Evolutionary conservation across 2,329 filamentous ascomycete species (phyloP).

Genomic region (Fusarium sp.): DNA sequence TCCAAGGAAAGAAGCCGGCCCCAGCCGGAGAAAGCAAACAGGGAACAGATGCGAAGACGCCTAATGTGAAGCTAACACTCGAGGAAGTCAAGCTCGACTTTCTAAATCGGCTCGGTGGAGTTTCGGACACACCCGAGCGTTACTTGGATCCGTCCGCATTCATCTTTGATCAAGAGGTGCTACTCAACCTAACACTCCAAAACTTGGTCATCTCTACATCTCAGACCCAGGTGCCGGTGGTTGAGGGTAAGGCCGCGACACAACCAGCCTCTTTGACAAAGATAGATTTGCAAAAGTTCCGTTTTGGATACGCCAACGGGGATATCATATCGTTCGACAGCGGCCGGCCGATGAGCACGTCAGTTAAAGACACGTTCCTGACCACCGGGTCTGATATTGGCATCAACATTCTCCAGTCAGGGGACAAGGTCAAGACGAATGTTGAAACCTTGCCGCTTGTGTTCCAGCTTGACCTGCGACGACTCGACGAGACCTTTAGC

Average conservation of each 20-base stretch:
- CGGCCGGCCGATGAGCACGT: constrained; percentile 68
- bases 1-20: constrained; percentile 48
- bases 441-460: constrained; percentile 82
- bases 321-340: constrained; percentile 74
- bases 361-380: constrained; percentile 69
- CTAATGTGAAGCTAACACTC: constrained; percentile 59
- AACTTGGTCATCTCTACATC: constrained; percentile 54
- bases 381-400: constrained; percentile 69
- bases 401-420: constrained; percentile 62
- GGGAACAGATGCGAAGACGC: constrained; percentile 28
- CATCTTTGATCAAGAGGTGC: constrained; percentile 61
- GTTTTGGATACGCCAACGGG: constrained; percentile 71
- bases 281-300: constrained; percentile 67
- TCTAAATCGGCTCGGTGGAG: constrained; percentile 65
- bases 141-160: constrained; percentile 56
- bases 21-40: constrained; percentile 22
- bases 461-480: constrained; percentile 80
- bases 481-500: constrained; percentile 85
- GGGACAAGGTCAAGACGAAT: constrained; percentile 65
- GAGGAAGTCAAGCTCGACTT: constrained; percentile 67
- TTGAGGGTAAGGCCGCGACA: constrained; percentile 40
- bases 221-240: constrained; percentile 30
- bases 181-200: constrained; percentile 63
- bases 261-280: constrained; percentile 49
- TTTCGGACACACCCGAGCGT: constrained; percentile 63